Evolutionary conservation across 805 yeast species (phyloP).

Genomic region (Kodamaea jinghongensis): DNA sequence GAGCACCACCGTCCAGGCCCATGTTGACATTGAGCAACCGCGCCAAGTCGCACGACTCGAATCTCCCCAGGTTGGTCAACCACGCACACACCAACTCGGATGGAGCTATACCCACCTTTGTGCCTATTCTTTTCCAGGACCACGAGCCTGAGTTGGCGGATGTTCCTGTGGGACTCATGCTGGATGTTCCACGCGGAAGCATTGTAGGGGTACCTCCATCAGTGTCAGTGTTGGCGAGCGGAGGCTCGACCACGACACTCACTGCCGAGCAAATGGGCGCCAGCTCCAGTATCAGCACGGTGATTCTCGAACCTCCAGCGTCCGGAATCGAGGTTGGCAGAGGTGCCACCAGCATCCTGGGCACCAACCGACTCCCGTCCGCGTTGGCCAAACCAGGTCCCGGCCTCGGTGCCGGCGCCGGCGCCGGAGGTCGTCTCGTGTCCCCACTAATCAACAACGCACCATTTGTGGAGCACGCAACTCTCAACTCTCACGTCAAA

Average conservation of each 20-base stretch:
- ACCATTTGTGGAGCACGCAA: conserved; percentile 22
- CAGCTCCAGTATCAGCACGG: conserved; percentile 5
- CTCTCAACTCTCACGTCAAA: conserved; percentile 23
- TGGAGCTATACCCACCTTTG: conserved; percentile 13
- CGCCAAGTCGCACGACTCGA: conserved; percentile 43
- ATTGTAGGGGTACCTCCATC: conserved; percentile 13
- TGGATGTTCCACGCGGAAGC: conserved; percentile 26
- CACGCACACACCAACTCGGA: conserved; percentile 11
- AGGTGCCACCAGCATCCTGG: not conserved
- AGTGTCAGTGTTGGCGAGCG: conserved; percentile 5
- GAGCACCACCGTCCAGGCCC: conserved; percentile 30
- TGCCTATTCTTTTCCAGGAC: conserved; percentile 32
- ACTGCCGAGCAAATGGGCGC: conserved; percentile 17
- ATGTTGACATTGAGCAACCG: conserved; percentile 31
- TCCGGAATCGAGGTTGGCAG: not conserved
- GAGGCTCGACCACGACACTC: conserved; percentile 18
- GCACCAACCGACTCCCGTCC: not conserved
- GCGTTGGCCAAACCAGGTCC: not conserved
- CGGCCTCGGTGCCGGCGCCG: not conserved
- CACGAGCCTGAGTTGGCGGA: conserved; percentile 28
- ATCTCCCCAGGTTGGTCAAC: conserved; percentile 27
- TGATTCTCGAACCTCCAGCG: conserved; percentile 19
- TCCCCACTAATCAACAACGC: conserved; percentile 36
- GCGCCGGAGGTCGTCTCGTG: conserved; percentile 16
- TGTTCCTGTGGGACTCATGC: conserved; percentile 39